Percentiles rank a stretch among this genome's conserved stretches.
Evolutionary conservation across 2,329 filamentous ascomycete genomes (phyloP).

Genomic region (Reticulascus tulasneorum): DNA sequence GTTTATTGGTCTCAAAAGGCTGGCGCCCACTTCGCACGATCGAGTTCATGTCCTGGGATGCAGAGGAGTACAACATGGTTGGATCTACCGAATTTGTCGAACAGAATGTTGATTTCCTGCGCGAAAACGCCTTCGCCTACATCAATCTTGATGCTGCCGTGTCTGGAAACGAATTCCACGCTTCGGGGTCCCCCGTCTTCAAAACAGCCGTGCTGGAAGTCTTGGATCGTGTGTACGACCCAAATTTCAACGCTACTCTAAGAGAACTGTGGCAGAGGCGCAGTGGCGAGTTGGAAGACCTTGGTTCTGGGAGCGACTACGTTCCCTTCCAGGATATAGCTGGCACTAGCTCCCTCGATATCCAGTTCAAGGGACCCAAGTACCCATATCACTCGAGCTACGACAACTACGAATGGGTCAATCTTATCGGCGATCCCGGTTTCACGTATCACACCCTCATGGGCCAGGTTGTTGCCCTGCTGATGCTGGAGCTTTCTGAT

Average conservation of each 20-base stretch:
- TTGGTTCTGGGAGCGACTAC: conserved; percentile 77
- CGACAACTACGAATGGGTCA: conserved; percentile 86
- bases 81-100: conserved; percentile 96
- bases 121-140: conserved; percentile 76
- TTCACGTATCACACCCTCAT: conserved; percentile 79
- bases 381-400: conserved; percentile 81
- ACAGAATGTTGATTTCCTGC: conserved; percentile 69
- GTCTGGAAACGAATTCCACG: conserved; percentile 69
- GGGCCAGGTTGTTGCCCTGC: conserved; percentile 72
- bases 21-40: conserved; percentile 94
- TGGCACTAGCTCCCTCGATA: conserved; percentile 81
- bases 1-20: conserved; percentile 68
- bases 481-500: conserved; percentile 84
- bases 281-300: conserved; percentile 54
- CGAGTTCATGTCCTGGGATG: conserved; percentile 97
- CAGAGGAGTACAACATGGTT: conserved; percentile 85
- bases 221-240: conserved; percentile 71
- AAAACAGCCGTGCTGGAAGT: conserved; percentile 67
- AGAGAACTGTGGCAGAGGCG: conserved; percentile 71
- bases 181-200: conserved; percentile 77
- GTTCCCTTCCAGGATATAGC: conserved; percentile 89
- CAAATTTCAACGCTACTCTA: conserved; percentile 66
- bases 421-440: conserved; percentile 71
- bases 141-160: conserved; percentile 87
- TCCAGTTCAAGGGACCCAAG: conserved; percentile 66